These are phyloP conservation scores for Rhodosporidiobolus odoratus DNA, from an alignment of 768 basidiomycete species.

Conservation along the genomic window DNA sequence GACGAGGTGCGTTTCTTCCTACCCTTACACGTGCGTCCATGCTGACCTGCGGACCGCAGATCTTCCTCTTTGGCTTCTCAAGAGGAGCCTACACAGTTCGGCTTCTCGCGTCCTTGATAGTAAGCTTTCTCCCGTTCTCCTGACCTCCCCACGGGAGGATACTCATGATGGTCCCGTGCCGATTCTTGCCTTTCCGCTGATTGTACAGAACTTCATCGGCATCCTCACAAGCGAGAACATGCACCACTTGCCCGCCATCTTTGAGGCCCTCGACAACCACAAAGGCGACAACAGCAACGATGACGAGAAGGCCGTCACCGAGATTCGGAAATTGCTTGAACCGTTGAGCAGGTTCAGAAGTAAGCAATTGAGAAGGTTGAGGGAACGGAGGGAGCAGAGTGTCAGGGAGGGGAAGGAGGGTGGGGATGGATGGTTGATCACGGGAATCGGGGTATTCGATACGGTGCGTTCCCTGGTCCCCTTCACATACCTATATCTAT, in stretches of 20 bases:
- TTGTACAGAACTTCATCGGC: conserved; percentile 9
- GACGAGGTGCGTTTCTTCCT: conserved; percentile 20
- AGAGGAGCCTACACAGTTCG: conserved; percentile 41
- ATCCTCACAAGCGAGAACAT: conserved; percentile 12
- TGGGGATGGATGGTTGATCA: conserved; percentile 11
- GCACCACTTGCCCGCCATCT: conserved; percentile 27
- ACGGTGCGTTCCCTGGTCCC: background rate
- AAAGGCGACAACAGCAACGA: background rate
- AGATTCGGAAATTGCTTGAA: background rate
- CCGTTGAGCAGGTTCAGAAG: background rate
- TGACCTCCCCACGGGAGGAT: background rate
- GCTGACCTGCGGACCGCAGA: conserved; percentile 5
- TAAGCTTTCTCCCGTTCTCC: background rate
- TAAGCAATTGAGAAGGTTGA: background rate
- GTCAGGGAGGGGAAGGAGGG: no score
- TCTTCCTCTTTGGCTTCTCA: conserved; percentile 39
- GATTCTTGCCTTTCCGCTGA: background rate
- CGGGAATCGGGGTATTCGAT: conserved; percentile 19
- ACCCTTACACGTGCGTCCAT: background rate
- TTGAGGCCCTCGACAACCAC: conserved; percentile 19
- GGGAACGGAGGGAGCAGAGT: background rate
- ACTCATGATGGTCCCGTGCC: background rate
- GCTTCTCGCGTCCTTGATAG: conserved; percentile 34
- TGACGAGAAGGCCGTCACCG: background rate
- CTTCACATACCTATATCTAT: background rate